Evolutionary conservation across 306 rosid species (phyloP).

Genomic region (Herpetospermum pedunculosum): DNA sequence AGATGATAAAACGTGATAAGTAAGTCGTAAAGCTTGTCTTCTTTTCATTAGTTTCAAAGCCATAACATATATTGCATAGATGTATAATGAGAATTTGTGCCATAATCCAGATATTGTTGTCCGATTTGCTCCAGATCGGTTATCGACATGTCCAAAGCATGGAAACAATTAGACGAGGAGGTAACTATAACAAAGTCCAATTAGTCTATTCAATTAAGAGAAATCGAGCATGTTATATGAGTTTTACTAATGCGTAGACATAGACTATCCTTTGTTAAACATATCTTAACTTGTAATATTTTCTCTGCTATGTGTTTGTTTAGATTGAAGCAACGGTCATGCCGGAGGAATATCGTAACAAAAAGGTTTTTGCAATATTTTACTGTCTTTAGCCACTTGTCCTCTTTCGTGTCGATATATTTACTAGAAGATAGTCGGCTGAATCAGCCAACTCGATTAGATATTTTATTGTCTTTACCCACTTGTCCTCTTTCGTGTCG

Average conservation of each 20-base stretch:
- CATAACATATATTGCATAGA: not conserved
- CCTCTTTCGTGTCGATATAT: not conserved
- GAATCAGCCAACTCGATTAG: not conserved
- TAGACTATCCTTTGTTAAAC: not conserved
- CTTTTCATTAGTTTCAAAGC: not conserved
- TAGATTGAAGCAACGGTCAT: slow-evolving; percentile 77
- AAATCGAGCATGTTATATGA: not conserved
- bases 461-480: not conserved
- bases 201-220: not conserved
- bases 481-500: not conserved
- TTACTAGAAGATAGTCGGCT: not conserved
- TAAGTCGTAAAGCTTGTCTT: slow-evolving; percentile 20
- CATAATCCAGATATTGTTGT: slow-evolving; percentile 55
- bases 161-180: slow-evolving; percentile 96
- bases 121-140: slow-evolving; percentile 87
- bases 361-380: slow-evolving; percentile 42
- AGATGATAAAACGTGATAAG: slow-evolving; percentile 75
- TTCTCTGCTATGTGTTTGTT: slow-evolving; percentile 10
- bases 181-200: slow-evolving; percentile 19
- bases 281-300: not conserved
- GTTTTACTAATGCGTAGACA: not conserved
- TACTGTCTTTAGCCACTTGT: not conserved
- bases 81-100: slow-evolving; percentile 13
- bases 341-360: slow-evolving; percentile 73
- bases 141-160: slow-evolving; percentile 64